phyloP scores from a whole-genome alignment of 2,329 filamentous ascomycete species.

The Tolypocladium sp. region DNA sequence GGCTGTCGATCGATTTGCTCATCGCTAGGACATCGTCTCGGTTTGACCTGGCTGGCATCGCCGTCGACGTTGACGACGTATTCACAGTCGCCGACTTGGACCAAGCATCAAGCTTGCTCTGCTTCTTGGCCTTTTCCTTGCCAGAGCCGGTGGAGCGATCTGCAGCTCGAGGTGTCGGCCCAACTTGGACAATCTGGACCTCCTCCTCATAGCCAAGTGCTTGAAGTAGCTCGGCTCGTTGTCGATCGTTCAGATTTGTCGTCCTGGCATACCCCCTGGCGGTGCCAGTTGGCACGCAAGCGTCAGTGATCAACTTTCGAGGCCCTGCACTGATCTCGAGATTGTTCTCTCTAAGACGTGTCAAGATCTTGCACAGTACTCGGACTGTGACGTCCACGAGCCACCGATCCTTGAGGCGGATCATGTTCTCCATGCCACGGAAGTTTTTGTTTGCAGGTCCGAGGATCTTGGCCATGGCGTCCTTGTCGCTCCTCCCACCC shows the following conservation, averaged over 20 bases:
- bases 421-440: conserved; percentile 74
- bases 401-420: conserved; percentile 81
- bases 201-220: conserved; percentile 51
- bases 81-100: conserved; percentile 37
- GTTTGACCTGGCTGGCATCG: conserved; percentile 22
- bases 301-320: conserved; percentile 53
- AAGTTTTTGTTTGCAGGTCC: conserved; percentile 34
- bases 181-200: conserved; percentile 37
- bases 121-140: conserved; percentile 38
- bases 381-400: conserved; percentile 74
- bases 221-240: conserved; percentile 73
- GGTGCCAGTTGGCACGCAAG: conserved; percentile 47
- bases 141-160: conserved; percentile 10
- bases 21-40: conserved; percentile 39
- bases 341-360: conserved; percentile 66
- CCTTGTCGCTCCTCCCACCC: conserved; percentile 22
- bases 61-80: conserved; percentile 13
- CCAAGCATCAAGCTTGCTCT: conserved; percentile 53
- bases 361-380: conserved; percentile 75
- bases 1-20: conserved; percentile 36
- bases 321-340: conserved; percentile 59
- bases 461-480: conserved; percentile 30
- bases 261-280: conserved; percentile 50
- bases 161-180: conserved; percentile 14
- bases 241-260: conserved; percentile 72